Conservation (phyloP, 106 monocot species). For the Hemerocallis citrina region DNA sequence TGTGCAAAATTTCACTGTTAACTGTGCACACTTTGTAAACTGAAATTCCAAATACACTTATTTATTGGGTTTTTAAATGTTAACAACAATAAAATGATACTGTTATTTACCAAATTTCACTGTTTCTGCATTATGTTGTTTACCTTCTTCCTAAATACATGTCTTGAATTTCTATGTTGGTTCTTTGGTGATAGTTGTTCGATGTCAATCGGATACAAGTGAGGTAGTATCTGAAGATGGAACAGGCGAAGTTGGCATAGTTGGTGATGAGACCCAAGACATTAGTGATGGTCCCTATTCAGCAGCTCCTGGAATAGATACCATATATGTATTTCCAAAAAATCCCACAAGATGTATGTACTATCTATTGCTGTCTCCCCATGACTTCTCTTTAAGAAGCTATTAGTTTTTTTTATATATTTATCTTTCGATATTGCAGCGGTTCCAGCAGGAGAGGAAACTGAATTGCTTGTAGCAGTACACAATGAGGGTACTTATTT, state of each 20-base stretch:
- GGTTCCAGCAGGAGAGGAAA: constrained; percentile 79
- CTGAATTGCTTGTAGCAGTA: constrained; percentile 80
- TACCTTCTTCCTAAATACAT: background rate
- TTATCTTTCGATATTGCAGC: constrained; percentile 39
- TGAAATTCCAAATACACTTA: background rate
- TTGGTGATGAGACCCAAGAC: constrained; percentile 77
- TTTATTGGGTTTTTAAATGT: background rate
- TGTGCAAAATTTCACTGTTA: background rate
- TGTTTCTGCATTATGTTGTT: background rate
- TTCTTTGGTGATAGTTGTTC: constrained; percentile 37
- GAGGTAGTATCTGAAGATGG: constrained; percentile 63
- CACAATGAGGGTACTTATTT: constrained; percentile 74
- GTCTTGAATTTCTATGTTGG: background rate
- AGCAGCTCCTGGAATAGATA: constrained; percentile 79
- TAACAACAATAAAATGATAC: background rate
- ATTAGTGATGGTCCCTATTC: constrained; percentile 50
- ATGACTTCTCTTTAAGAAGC: background rate
- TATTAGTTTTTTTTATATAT: background rate
- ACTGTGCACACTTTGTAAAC: background rate
- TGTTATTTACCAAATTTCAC: background rate
- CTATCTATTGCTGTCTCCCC: background rate
- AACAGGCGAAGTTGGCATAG: constrained; percentile 76
- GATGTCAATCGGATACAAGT: constrained; percentile 45
- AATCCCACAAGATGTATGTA: constrained; percentile 64
- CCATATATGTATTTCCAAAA: constrained; percentile 83